Percentiles rank a stretch among this genome's conserved stretches.
phyloP scores from a whole-genome alignment of 192 early-diverging fungal species.

The Coemansia sp. region DNA sequence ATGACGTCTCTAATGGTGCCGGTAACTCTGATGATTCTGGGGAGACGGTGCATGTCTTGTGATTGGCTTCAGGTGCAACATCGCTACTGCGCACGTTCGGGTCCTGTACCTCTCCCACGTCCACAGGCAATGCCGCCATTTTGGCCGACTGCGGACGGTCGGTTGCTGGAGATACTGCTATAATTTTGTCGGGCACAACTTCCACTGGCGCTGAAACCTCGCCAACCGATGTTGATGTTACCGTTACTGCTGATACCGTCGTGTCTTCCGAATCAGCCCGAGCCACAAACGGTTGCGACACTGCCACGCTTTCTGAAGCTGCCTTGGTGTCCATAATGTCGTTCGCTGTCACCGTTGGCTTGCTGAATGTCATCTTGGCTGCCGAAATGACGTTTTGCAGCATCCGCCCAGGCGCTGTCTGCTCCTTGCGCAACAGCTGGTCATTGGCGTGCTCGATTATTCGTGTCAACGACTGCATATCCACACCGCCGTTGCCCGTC shows the following conservation, averaged over 20 bases:
- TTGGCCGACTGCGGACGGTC: not conserved
- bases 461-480: slow-evolving; percentile 33
- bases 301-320: not conserved
- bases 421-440: slow-evolving; percentile 33
- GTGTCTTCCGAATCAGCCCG: slow-evolving; percentile 7
- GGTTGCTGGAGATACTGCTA: not conserved
- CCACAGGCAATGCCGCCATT: slow-evolving; percentile 2
- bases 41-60: not conserved
- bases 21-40: slow-evolving; percentile 4
- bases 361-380: slow-evolving; percentile 38
- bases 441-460: slow-evolving; percentile 46
- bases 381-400: slow-evolving; percentile 37
- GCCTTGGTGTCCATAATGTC: not conserved
- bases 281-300: slow-evolving; percentile 7
- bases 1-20: not conserved
- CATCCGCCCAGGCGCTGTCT: slow-evolving; percentile 15
- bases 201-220: not conserved
- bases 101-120: slow-evolving; percentile 5
- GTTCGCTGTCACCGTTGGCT: not conserved
- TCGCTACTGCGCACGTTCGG: not conserved
- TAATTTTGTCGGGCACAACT: not conserved
- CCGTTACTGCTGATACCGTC: slow-evolving; percentile 11
- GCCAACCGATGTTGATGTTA: not conserved
- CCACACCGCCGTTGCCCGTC: not conserved
- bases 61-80: not conserved